phyloP scores from a whole-genome alignment of 257 asterid genomes.

The Schizonepeta tenuifolia region DNA sequence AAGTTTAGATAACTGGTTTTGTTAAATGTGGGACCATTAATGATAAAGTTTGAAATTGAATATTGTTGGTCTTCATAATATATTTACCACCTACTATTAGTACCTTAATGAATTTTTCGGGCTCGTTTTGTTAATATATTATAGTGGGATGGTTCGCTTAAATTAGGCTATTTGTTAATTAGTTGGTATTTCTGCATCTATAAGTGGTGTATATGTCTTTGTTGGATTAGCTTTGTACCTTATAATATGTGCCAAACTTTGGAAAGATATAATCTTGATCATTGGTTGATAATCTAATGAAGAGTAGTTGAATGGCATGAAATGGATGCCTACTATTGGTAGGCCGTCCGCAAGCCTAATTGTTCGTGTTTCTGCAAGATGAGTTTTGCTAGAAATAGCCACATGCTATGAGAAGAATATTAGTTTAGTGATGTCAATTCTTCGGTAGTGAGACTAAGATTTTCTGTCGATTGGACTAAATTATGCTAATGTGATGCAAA shows the following conservation, averaged over 20 bases:
- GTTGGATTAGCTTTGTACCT: background rate
- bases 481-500: background rate
- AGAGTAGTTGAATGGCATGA: background rate
- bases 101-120: background rate
- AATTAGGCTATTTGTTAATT: background rate
- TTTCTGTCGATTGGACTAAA: background rate
- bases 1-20: background rate
- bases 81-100: background rate
- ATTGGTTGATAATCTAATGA: background rate
- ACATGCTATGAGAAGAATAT: conserved; percentile 2
- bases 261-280: background rate
- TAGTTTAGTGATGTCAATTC: background rate
- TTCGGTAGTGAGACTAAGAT: background rate
- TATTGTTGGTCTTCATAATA: conserved; percentile 2
- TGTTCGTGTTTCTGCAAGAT: background rate
- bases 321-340: background rate
- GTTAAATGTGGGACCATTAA: conserved; percentile 12
- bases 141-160: background rate
- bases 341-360: background rate
- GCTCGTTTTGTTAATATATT: background rate
- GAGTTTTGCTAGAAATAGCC: background rate
- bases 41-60: conserved; percentile 5
- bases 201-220: background rate
- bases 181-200: background rate
- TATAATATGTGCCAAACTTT: background rate